A percentile compares a stretch with the other conserved stretches of the same genome.
phyloP scores from a whole-genome alignment of 306 rosid genomes.

The Cicer arietinum region DNA sequence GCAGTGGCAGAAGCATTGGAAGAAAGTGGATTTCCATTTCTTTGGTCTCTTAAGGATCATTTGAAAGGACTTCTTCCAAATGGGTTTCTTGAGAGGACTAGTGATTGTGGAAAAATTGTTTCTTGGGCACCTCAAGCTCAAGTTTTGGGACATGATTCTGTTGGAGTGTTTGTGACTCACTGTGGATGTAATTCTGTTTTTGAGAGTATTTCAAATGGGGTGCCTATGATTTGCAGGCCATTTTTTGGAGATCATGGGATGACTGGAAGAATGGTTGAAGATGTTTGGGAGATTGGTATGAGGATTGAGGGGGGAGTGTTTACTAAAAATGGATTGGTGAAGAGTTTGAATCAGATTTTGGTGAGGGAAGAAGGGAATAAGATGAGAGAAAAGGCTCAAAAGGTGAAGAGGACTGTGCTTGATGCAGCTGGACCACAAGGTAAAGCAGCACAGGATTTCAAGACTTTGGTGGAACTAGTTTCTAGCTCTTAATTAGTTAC shows the following conservation, averaged over 20 bases:
- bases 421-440: constrained; percentile 48
- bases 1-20: constrained; percentile 61
- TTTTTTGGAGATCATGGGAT: constrained; percentile 58
- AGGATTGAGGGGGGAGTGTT: constrained; percentile 53
- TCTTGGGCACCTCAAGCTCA: constrained; percentile 61
- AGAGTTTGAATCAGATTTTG: constrained; percentile 53
- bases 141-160: constrained; percentile 53
- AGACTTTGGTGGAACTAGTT: constrained; percentile 40
- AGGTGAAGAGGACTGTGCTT: constrained; percentile 16
- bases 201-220: constrained; percentile 57
- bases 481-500: not conserved
- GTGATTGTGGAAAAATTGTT: constrained; percentile 48
- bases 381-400: constrained; percentile 44
- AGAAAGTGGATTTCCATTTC: constrained; percentile 44
- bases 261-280: constrained; percentile 50
- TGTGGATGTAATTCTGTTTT: constrained; percentile 56
- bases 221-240: constrained; percentile 62
- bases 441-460: constrained; percentile 39
- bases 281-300: constrained; percentile 55
- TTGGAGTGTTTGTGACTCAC: constrained; percentile 60
- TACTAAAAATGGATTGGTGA: constrained; percentile 49
- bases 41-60: constrained; percentile 51
- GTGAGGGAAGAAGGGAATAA: constrained; percentile 45
- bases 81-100: constrained; percentile 55
- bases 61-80: constrained; percentile 31